phyloP scores from a whole-genome alignment of 495 filamentous ascomycete genomes.

The Rhypophila decipiens region DNA sequence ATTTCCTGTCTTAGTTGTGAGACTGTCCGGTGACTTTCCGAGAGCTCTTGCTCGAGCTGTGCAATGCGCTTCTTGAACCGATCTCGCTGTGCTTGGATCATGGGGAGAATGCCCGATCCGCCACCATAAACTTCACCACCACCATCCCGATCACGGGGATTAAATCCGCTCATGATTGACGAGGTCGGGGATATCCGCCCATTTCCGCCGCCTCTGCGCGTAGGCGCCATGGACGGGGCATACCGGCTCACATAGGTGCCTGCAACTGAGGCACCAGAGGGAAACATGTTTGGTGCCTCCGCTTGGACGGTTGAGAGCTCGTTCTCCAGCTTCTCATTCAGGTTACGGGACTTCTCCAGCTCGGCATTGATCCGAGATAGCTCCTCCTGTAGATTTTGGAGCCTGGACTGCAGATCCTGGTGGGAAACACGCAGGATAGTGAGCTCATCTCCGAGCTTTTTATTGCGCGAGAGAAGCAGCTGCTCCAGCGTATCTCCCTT shows the following conservation, averaged over 20 bases:
- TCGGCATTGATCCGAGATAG: constrained; percentile 78
- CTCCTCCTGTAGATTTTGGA: constrained; percentile 76
- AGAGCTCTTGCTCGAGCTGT: constrained; percentile 86
- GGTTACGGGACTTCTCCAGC: constrained; percentile 73
- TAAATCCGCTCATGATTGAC: constrained; percentile 95
- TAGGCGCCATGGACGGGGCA: constrained; percentile 63
- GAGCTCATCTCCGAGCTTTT: constrained; percentile 89
- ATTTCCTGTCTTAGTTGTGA: constrained; percentile 88
- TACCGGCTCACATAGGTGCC: constrained; percentile 86
- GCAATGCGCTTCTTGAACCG: constrained; percentile 95
- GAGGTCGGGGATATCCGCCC: constrained; percentile 85
- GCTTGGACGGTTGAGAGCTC: constrained; percentile 84
- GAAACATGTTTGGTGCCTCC: constrained; percentile 74
- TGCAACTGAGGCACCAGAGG: constrained; percentile 82
- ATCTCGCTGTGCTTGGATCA: constrained; percentile 96
- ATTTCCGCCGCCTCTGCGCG: constrained; percentile 56
- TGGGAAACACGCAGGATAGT: constrained; percentile 90
- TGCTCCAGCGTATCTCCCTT: constrained; percentile 85
- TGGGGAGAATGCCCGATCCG: constrained; percentile 87
- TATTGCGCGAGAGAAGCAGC: constrained; percentile 85
- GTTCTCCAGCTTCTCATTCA: constrained; percentile 86
- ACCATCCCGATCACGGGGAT: constrained; percentile 66
- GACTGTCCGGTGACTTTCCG: constrained; percentile 71
- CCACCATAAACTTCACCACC: constrained; percentile 67
- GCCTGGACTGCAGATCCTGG: constrained; percentile 76